Evolutionary conservation across 306 rosid species (phyloP).

Genomic region (Vigna radiata): DNA sequence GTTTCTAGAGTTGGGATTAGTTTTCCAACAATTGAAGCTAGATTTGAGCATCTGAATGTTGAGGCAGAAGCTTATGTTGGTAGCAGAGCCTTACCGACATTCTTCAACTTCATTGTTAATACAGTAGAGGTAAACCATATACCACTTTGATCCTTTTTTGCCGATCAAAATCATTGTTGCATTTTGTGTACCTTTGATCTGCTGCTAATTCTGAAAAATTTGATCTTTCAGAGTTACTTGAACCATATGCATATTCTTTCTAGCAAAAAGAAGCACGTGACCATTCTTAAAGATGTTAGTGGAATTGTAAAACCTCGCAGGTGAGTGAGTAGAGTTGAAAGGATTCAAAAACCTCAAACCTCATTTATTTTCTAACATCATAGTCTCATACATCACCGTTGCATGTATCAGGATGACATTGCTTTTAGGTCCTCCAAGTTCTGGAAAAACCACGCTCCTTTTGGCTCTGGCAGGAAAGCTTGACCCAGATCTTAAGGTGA

Average conservation of each 20-base stretch:
- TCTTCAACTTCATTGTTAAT: constrained; percentile 41
- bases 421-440: constrained; percentile 85
- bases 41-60: constrained; percentile 61
- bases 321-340: constrained; percentile 39
- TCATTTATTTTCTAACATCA: neutral
- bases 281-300: constrained; percentile 67
- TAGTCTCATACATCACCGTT: neutral
- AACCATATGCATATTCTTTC: constrained; percentile 46
- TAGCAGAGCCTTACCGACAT: constrained; percentile 53
- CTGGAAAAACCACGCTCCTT: constrained; percentile 81
- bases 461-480: constrained; percentile 75
- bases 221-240: constrained; percentile 39
- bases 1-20: constrained; percentile 63
- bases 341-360: neutral
- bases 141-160: neutral
- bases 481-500: constrained; percentile 60
- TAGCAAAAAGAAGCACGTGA: constrained; percentile 42
- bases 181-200: neutral
- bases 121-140: constrained; percentile 45
- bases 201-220: neutral
- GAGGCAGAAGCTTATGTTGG: constrained; percentile 60
- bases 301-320: constrained; percentile 77
- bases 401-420: constrained; percentile 62
- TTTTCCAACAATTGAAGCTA: constrained; percentile 65
- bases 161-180: neutral